Base-by-base conservation (phyloP, 371 early-diverging fungal species). In the Mucor lusitanicus region DNA sequence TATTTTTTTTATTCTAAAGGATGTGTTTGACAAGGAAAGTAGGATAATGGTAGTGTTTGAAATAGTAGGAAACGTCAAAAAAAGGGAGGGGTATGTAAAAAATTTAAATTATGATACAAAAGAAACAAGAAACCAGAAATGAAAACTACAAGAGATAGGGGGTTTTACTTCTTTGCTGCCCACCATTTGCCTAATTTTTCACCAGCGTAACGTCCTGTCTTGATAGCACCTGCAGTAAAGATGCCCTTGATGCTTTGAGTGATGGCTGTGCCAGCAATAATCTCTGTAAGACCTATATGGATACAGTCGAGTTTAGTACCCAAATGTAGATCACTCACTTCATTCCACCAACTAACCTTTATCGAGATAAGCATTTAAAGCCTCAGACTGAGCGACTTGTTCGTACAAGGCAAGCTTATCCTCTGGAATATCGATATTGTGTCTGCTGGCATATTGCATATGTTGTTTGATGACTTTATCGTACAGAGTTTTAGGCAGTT, bases 211-310 rank as follows among this genome's bases (percentile, higher is more conserved):
- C 80, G 76, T 9, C 84, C 69, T 6, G 92, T 88, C 71, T 91
- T 91, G 32, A 79, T 7, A 13, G 91, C 63, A 3, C 99, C 99
- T 19, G 97, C 97, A 4, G 97, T 94, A 21, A 95, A 72, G 15
- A 98, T 75, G 2, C 99, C 99, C 79, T 99, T 99, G 63, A 89
- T 66, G 23, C 95, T 91, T 79, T 99, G 99, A 8, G 92, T 88
- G 28, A 98, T 68, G 1, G 97, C 95, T 1, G 98, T 94, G 35
- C 87, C 72, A 15, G 73, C 82, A 63, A 84, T 81, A 53, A 78
- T 79, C 11, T 75, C 70, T 27, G 70, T 78, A 17, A 79, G 67
- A 50, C 75, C 80, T 78, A 62, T 1, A n/a, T 6, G 8, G 12
- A 48, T 23, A 12, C 17, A 64, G 28, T 50, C 23, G 58, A 30